Evolutionary conservation across 139 green algal species (phyloP), one percentile per base, ranked within the genome.

Genomic region (Coelastrella sp.): DNA sequence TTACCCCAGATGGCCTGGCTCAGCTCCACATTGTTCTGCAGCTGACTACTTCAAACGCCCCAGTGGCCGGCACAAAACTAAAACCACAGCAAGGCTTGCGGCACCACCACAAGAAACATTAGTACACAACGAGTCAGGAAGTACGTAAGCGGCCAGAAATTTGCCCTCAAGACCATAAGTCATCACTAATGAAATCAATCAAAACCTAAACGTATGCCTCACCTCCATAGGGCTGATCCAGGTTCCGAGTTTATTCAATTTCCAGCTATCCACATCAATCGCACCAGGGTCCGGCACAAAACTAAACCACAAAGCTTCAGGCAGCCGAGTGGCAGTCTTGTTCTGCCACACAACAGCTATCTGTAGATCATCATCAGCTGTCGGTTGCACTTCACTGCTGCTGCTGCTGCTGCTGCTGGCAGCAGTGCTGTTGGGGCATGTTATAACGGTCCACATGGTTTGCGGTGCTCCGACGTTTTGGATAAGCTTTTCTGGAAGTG

Each of bases 301-400:
- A 5, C 83, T 66, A 59, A 94, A 59, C 92, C 92, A 95, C 77
- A 94, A 71, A 4, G 94, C 91, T 93, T 96, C 95, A 11, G 95
- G 95, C 78, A 97, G 90, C 7, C 95, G 90, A 3, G 95, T 97
- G 56, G 95, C 80, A 11, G 92, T 95, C 85, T 97, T 97, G 90
- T 96, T 85, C 83, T 95, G 83, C 92, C 90, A 80, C 10, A 80
- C 20, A 19, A 88, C 83, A 54, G 83, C 8, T 22, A 86, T 22
- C 8, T 74, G 19, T 2, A 86, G 59, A 56, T 74, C 59, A 59
- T 64, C 77, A 66, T 23, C 54, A 64, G 2, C 23, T 19, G 22
- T 14, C 10, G n/a, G 32, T 47, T 11, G 13, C 78, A 7, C 14
- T 5, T 19, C 6, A 58, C 78, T 73, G 56, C 56, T 73, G 56